Evolutionary conservation across 1,284 basidiomycete species (phyloP).

Genomic region (Kalmanozyma brasiliensis): DNA sequence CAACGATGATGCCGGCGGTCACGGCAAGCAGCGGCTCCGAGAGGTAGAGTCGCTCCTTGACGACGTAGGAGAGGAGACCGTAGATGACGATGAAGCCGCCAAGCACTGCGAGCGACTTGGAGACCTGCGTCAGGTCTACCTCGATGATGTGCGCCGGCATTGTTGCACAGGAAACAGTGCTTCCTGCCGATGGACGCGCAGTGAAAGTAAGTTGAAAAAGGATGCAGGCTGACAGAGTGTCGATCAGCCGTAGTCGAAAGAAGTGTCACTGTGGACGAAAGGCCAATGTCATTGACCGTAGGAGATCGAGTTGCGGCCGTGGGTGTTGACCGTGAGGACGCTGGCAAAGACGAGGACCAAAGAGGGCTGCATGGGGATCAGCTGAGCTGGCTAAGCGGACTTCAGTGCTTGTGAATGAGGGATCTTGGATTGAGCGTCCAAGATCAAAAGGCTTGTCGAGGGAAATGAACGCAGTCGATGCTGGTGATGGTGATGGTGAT

Average conservation of each 20-base stretch:
- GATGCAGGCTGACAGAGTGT: too few relatives aligned
- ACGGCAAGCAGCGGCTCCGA: constrained; percentile 65
- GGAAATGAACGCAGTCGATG: neutral
- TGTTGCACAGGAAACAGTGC: constrained; percentile 1
- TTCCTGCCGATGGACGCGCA: too few relatives aligned
- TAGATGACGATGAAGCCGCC: constrained; percentile 66
- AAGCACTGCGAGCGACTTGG: constrained; percentile 60
- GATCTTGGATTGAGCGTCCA: constrained; percentile 9
- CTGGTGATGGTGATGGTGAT: neutral
- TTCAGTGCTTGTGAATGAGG: constrained; percentile 14
- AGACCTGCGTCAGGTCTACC: constrained; percentile 59
- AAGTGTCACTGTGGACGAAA: constrained; percentile 26
- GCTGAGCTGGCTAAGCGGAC: constrained; percentile 15
- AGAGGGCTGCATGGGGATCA: constrained; percentile 32
- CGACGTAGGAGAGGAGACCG: constrained; percentile 63
- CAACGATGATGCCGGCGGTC: constrained; percentile 61
- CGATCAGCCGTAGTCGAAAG: constrained; percentile 23
- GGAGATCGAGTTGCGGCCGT: constrained; percentile 22
- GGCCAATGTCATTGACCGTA: constrained; percentile 39
- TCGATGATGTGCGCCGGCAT: constrained; percentile 54
- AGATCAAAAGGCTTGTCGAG: constrained; percentile 5
- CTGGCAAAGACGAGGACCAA: constrained; percentile 11
- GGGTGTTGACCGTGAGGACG: constrained; percentile 23
- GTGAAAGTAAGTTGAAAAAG: too few relatives aligned
- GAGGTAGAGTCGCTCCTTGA: constrained; percentile 64